Base-by-base conservation (phyloP, 768 basidiomycete genomes). In the Lentinus tigrinus region DNA sequence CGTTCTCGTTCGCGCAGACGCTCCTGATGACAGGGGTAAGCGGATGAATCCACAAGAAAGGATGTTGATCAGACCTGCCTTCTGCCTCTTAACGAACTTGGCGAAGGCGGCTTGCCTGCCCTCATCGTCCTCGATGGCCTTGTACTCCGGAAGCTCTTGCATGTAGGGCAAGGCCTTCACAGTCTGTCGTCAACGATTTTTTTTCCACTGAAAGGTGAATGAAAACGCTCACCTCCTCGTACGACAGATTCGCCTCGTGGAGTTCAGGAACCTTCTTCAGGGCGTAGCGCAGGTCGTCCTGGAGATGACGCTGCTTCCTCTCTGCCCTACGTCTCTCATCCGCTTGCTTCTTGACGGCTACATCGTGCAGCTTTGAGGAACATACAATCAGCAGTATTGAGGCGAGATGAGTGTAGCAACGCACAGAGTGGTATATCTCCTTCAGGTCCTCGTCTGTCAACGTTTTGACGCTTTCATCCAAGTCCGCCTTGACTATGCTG, bases 201-300 rank as follows among this genome's bases (percentile, higher is more conserved):
- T 27, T 49, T n/a, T n/a, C n/a, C n/a, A n/a, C 40, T 47, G 40
- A 39, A 23, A 38, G 16, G n/a, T n/a, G 13, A 23, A 49, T 8
- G 36, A 34, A n/a, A 51, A 24, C 14, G 72, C 85, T 54, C 63
- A 92, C 95, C 65, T 90, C 85, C 64, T 98, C 95, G 67, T 89
- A 98, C 1, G 87, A 70, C 55, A 87, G 69, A 27, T 74, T 83
- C 48, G 95, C 70, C 62, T 96, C 93, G 38, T 98, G 72, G 1
- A 91, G 82, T 48, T 95, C 91, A 0, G 90, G 71, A 7, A 96
- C 77, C 70, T 96, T 96, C 75, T 91, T 94, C 63, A 98, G 78
- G 0, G 95, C 97, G 74, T 98, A 97, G 6, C 97, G 88, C 37
- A 99, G 78, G 68, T 98, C 97, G 72, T 99, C 97, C 67, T 97